These are phyloP conservation scores for Penicillium griseofulvum DNA, from an alignment of 2,329 filamentous ascomycete genomes.

Conservation along the genomic window DNA sequence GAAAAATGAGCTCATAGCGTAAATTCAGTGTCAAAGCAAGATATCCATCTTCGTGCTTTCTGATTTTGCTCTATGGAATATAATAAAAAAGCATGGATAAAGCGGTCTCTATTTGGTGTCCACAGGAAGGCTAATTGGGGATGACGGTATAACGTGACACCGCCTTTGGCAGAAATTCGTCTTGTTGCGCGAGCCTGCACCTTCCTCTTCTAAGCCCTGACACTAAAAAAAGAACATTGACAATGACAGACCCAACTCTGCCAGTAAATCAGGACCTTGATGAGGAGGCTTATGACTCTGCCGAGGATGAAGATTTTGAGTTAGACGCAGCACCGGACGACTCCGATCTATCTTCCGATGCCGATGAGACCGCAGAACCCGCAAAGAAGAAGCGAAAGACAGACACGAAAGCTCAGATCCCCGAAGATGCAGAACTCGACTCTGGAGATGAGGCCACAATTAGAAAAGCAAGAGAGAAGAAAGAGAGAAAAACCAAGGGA, in stretches of 20 bases:
- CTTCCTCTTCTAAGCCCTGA: not conserved
- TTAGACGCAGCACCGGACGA: constrained; percentile 35
- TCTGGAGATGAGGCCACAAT: constrained; percentile 60
- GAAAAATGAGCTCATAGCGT: not conserved
- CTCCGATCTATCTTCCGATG: constrained; percentile 34
- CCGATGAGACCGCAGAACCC: constrained; percentile 31
- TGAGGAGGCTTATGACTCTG: constrained; percentile 39
- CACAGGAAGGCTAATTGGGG: not conserved
- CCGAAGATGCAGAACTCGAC: constrained; percentile 46
- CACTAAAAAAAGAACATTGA: not conserved
- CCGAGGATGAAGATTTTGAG: constrained; percentile 41
- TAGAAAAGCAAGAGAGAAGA: constrained; percentile 45
- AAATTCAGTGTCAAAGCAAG: no score
- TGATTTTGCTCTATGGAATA: no score
- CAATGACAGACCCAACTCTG: constrained; percentile 16
- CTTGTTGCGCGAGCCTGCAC: not conserved
- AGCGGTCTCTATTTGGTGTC: no score
- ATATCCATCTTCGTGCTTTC: no score
- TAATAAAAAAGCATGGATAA: no score
- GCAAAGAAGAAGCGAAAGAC: constrained; percentile 42
- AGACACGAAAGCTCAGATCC: constrained; percentile 21
- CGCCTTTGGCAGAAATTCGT: constrained; percentile 27
- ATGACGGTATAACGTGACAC: not conserved
- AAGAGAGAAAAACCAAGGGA: constrained; percentile 40
- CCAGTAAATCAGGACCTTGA: constrained; percentile 26